Conservation (phyloP, 2,329 filamentous ascomycete species). For the Ophiocordyceps unilateralis region DNA sequence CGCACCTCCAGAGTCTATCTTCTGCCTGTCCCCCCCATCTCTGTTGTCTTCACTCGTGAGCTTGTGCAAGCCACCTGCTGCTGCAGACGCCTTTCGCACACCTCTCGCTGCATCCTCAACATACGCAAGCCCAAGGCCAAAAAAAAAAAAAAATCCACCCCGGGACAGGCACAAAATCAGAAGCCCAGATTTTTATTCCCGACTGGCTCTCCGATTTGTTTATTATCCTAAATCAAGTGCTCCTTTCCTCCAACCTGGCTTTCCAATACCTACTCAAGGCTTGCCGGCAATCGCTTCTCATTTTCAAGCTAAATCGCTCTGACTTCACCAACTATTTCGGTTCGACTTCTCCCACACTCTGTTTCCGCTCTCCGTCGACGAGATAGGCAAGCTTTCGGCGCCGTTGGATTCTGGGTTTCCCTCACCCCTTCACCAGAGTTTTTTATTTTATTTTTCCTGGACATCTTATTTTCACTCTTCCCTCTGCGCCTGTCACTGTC, state of each 20-base stretch:
- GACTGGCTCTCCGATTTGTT: too few relatives aligned
- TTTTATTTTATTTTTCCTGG: background rate
- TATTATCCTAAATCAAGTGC: too few relatives aligned
- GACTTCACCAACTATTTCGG: background rate
- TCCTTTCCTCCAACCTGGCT: too few relatives aligned
- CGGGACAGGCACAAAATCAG: too few relatives aligned
- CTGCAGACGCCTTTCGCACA: too few relatives aligned
- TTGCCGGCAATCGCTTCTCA: background rate
- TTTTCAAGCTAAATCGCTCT: too few relatives aligned
- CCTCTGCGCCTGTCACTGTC: background rate
- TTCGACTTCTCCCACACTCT: background rate
- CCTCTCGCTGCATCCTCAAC: too few relatives aligned
- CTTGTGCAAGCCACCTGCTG: constrained; percentile 1
- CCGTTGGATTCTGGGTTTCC: background rate
- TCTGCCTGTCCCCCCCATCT: background rate
- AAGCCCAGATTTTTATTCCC: too few relatives aligned
- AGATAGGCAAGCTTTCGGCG: constrained; percentile 1
- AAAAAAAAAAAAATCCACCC: background rate
- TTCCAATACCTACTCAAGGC: too few relatives aligned
- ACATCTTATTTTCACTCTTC: background rate
- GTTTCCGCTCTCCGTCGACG: background rate
- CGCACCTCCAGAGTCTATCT: constrained; percentile 3
- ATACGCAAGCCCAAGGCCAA: background rate
- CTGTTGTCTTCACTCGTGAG: background rate
- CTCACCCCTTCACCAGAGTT: background rate